Base-by-base conservation (phyloP, 768 basidiomycete species). In the Amanita molliuscula region DNA sequence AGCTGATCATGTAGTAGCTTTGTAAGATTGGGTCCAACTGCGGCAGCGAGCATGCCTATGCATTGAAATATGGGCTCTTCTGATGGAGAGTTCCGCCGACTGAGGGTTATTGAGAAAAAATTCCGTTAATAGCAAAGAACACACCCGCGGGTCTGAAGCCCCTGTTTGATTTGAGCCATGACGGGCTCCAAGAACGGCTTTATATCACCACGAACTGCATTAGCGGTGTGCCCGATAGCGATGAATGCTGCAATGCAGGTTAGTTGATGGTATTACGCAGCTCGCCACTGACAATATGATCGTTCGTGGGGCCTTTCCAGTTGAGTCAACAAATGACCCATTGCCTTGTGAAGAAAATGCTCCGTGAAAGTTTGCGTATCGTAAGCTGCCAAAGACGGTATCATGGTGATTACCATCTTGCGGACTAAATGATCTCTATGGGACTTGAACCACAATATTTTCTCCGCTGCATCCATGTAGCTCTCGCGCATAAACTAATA, bases 1-100 rank as follows among this genome's bases (percentile, higher is more conserved):
- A 99, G 78, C 56, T 97, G 88, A 60, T 98, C 96, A 65, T 97
- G 96, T 51, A 99, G 74, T 41, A 95, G 75, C 61, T 95, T 93
- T 0, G 96, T 98, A 42, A 99, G 71, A 64, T 93, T 95, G 2
- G 93, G 93, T 0, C 96, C 96, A 28, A 99, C 93, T 7, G 96
- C 90, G 1, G 82, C 79, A 1, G 94, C 91, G 37, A 99, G 72
- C 92, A 97, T 95, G 33, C 91, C 91, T 52, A 99, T 79, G 65
- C 96, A 98, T 73, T 97, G 90, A 61, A 99, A 98, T 52, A 98
- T 92, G 0, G 94, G 87, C 55, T 92, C 92, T 64, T 97, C 94
- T 13, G 85, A 83, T 2, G 89, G 88, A 1, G 92, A 88, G 61
- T 91, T 93, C 73, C 93, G 95, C 61, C 84, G 82, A 51, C 81